phyloP scores from a whole-genome alignment of 164 flowering plant species.

The Echeveria elegans region DNA sequence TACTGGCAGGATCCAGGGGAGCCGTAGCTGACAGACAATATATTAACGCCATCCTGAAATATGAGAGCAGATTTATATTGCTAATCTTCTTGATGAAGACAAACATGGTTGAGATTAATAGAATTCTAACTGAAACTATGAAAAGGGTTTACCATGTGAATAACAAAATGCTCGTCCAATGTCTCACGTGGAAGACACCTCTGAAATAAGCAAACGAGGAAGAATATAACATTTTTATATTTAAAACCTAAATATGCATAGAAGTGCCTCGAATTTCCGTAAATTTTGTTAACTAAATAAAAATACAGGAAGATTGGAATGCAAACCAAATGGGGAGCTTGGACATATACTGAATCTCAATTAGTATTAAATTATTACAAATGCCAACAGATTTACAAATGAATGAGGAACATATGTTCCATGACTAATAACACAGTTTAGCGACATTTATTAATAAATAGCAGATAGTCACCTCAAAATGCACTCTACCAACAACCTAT shows the following conservation, averaged over 20 bases:
- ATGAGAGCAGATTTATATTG: background rate
- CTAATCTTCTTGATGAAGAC: background rate
- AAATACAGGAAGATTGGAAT: background rate
- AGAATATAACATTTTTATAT: background rate
- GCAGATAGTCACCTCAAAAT: background rate
- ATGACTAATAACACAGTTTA: background rate
- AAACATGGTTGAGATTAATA: no score
- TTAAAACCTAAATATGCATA: background rate
- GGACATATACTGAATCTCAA: no score
- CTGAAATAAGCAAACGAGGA: conserved; percentile 28
- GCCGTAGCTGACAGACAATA: conserved; percentile 87
- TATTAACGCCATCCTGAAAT: conserved; percentile 77
- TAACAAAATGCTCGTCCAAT: conserved; percentile 85
- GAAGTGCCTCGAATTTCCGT: background rate
- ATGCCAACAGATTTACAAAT: background rate
- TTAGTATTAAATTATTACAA: no score
- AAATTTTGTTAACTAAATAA: background rate
- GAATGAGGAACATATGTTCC: background rate
- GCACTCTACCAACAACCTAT: background rate
- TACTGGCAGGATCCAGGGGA: conserved; percentile 71
- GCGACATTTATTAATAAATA: background rate
- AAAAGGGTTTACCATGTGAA: conserved; percentile 59
- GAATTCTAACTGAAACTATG: background rate
- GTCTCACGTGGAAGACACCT: conserved; percentile 77
- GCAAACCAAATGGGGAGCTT: background rate